These are phyloP conservation scores for Eucalyptus pumila DNA, from an alignment of 345 rosid genomes.

Conservation along the genomic window DNA sequence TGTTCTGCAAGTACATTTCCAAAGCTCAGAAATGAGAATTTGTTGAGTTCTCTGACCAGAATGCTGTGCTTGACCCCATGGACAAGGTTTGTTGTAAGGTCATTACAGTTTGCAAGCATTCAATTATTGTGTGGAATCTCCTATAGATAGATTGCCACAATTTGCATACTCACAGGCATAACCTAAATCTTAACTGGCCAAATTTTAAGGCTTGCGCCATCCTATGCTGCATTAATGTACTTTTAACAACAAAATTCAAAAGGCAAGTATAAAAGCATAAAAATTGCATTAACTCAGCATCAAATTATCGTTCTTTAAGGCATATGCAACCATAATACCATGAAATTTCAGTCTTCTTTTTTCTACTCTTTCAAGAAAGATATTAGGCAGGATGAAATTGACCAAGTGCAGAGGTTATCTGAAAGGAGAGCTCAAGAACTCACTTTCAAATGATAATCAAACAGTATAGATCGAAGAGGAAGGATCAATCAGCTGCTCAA, in stretches of 20 bases:
- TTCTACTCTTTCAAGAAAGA: not conserved
- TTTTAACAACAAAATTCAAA: not conserved
- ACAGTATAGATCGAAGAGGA: not conserved
- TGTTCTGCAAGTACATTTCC: constrained; percentile 47
- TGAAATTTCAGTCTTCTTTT: not conserved
- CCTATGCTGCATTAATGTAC: not conserved
- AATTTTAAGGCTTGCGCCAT: not conserved
- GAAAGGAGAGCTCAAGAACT: not conserved
- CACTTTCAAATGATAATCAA: not conserved
- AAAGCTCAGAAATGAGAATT: not conserved
- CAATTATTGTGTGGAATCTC: not conserved
- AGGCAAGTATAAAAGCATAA: not conserved
- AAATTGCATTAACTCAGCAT: not conserved
- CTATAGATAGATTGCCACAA: not conserved
- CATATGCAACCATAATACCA: not conserved
- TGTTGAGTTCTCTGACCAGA: not conserved
- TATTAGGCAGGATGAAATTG: not conserved
- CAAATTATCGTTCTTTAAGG: not conserved
- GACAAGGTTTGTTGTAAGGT: not conserved
- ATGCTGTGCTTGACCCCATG: not conserved
- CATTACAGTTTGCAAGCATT: not conserved
- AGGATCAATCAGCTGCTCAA: not conserved
- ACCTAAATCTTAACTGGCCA: not conserved
- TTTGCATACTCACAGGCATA: not conserved
- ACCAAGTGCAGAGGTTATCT: not conserved